Evolutionary conservation across 129 eudicot species (phyloP), one percentile per base, ranked within the genome.

Genomic region (Mikania micrantha): DNA sequence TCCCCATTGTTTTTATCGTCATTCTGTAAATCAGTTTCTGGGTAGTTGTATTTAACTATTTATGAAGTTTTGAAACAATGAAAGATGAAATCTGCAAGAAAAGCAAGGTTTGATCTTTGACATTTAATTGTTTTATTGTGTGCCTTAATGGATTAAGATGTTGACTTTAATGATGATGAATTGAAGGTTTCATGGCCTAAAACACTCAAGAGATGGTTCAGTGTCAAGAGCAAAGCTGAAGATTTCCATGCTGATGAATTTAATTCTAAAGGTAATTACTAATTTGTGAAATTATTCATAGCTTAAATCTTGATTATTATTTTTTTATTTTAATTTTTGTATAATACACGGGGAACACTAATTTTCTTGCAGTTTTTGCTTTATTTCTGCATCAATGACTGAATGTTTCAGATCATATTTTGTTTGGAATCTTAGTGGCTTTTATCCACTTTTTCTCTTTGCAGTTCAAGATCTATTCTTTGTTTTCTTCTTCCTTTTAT

Each of bases 121-220:
- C 49, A 11, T 32, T 62, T 44, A 17, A 21, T 60, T 61, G n/a
- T 44, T 45, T n/a, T 24, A 1, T 72, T 44, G 20, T 42, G 17
- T 57, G 53, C 25, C 11, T 54, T 9, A 54, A 31, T 66, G 50
- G 22, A 49, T 36, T 31, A 9, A 63, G 31, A 49, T 72, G 67
- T 75, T 73, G 67, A 74, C 61, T 61, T 69, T 72, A 31, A 32
- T 78, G 48, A 42, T 69, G 65, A 40, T 77, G 58, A 50, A 24
- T 75, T 82, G 74, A 78, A 88, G 95, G 82, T 85, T 79, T 92
- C 92, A 60, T 92, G 95, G 98, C 80, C 98, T 13, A 92, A 88
- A 82, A 81, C 82, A 39, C 79, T 93, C 74, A 92, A 88, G 84
- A 92, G 86, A 78, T 92, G 98, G 98, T 78, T 92, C 74, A 79